Evolutionary conservation across 495 filamentous ascomycete genomes (phyloP).

Genomic region (Penicillium cosmopolitanum): DNA sequence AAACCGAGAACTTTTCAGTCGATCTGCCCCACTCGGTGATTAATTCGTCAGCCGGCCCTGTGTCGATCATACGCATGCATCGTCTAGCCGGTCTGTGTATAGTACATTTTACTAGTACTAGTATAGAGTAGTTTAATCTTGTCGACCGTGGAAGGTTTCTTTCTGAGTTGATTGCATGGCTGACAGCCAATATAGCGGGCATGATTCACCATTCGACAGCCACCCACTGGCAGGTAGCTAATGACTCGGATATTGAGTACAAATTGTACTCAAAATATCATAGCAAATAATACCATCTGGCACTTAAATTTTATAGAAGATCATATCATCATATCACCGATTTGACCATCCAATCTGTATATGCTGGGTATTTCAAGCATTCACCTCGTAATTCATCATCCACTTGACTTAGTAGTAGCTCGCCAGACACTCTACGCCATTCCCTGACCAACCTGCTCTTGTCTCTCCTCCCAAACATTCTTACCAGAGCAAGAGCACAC

Average conservation of each 20-base stretch:
- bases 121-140: too few relatives aligned
- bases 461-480: conserved; percentile 96
- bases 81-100: not conserved
- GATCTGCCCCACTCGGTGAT: conserved; percentile 13
- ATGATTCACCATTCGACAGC: too few relatives aligned
- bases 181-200: too few relatives aligned
- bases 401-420: not conserved
- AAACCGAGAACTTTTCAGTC: conserved; percentile 4
- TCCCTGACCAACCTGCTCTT: conserved; percentile 82
- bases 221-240: too few relatives aligned
- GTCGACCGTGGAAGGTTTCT: too few relatives aligned
- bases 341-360: not conserved
- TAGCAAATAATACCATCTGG: too few relatives aligned
- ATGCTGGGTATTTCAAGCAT: conserved; percentile 16
- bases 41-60: conserved; percentile 13
- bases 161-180: too few relatives aligned
- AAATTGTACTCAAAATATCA: too few relatives aligned
- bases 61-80: conserved; percentile 5
- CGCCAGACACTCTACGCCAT: conserved; percentile 61
- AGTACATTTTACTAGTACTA: not conserved
- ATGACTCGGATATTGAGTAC: too few relatives aligned
- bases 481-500: conserved; percentile 95
- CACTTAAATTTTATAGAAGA: not conserved
- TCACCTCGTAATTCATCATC: conserved; percentile 8
- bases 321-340: not conserved